Evolutionary conservation across 192 early-diverging fungal species (phyloP).

Genomic region (Coemansia sp.): DNA sequence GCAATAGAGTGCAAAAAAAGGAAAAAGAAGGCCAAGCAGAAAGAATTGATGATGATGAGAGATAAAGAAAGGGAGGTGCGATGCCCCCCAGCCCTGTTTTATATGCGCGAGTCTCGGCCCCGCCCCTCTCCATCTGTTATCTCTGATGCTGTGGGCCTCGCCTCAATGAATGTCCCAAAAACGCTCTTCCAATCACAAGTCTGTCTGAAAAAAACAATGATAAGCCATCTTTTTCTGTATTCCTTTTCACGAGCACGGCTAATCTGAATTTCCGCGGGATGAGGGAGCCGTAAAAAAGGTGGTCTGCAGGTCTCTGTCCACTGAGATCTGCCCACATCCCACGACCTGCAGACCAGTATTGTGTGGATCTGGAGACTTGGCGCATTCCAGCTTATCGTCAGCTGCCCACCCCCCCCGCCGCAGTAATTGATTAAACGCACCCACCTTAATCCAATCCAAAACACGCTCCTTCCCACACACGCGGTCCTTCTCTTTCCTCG

Average conservation of each 20-base stretch:
- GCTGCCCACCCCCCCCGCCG: neutral
- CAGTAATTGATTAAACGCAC: neutral
- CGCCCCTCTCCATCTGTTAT: conserved; percentile 7
- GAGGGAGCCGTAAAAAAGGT: neutral
- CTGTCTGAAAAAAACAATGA: neutral
- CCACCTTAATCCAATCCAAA: neutral
- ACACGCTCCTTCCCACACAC: neutral
- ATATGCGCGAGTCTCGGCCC: neutral
- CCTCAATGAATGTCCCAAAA: conserved; percentile 1
- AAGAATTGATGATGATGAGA: conserved; percentile 9
- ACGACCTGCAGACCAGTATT: conserved; percentile 14
- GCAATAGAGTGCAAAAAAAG: conserved; percentile 2
- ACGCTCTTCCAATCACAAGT: conserved; percentile 9
- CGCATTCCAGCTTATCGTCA: neutral
- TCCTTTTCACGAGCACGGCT: neutral
- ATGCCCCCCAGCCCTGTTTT: neutral
- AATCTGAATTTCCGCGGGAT: neutral
- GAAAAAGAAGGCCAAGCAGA: neutral
- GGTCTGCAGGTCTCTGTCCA: neutral
- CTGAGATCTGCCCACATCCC: neutral
- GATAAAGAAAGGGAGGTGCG: neutral
- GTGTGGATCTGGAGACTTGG: neutral
- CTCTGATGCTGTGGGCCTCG: neutral
- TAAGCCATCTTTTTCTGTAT: neutral
- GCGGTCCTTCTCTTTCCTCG: neutral